Evolutionary conservation across 176 grass and related monocot genomes (phyloP).

Genomic region (Hordeum marinum): DNA sequence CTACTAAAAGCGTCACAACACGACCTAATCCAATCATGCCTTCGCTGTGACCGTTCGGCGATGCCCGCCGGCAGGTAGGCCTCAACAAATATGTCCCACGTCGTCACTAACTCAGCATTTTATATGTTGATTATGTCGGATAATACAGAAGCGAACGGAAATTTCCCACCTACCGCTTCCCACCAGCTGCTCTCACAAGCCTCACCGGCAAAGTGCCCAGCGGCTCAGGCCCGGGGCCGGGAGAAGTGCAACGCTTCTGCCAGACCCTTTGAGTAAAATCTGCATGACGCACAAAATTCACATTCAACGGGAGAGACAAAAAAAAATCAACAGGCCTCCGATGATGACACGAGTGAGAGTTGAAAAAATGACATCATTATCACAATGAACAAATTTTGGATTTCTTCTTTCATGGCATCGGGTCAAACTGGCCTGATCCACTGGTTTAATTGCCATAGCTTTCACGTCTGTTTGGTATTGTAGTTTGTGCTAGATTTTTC

Average conservation of each 20-base stretch:
- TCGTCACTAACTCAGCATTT: neutral
- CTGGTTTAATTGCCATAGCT: neutral
- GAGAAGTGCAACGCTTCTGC: too few species aligned
- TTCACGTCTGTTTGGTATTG: neutral
- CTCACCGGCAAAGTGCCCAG: neutral
- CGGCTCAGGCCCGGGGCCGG: neutral
- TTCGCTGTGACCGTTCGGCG: neutral
- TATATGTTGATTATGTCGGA: neutral
- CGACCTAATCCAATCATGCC: neutral
- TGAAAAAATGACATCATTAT: neutral
- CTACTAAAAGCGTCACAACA: neutral
- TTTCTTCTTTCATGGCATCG: neutral
- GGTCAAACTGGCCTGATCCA: neutral
- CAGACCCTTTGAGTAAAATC: too few species aligned
- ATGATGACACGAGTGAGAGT: neutral
- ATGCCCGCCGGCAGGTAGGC: neutral
- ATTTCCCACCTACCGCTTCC: constrained; percentile 1
- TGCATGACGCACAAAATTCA: neutral
- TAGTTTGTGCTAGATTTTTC: neutral
- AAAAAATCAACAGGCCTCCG: neutral
- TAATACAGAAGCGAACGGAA: neutral
- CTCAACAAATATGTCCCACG: neutral
- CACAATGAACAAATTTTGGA: neutral
- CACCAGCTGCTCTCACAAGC: neutral
- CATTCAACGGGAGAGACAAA: neutral